A percentile compares a stretch with the other conserved stretches of the same genome.
Conservation (phyloP, 148 eudicot genomes). For the Chenopodium album region DNA sequence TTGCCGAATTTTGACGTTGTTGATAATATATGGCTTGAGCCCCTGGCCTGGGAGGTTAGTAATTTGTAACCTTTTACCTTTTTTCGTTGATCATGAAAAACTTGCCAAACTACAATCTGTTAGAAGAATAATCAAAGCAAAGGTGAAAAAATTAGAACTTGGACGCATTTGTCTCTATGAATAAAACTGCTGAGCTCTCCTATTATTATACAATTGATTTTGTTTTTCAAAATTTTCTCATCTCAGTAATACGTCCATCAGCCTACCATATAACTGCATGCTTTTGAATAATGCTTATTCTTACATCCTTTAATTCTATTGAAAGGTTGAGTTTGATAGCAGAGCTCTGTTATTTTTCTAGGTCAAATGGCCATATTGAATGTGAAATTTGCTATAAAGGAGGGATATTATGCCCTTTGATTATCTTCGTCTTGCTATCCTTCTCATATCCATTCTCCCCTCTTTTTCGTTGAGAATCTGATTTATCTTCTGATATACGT, state of each 20-base stretch:
- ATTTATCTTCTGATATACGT: not conserved
- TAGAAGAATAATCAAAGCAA: not conserved
- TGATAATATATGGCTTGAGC: slow-evolving; percentile 93
- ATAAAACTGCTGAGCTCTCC: not conserved
- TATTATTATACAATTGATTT: not conserved
- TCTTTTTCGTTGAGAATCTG: not conserved
- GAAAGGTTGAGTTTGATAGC: not conserved
- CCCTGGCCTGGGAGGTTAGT: slow-evolving; percentile 87
- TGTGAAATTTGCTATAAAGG: not conserved
- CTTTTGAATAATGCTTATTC: not conserved
- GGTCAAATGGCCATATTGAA: not conserved
- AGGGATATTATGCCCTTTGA: not conserved
- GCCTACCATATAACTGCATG: not conserved
- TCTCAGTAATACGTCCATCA: not conserved
- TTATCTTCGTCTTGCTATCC: not conserved
- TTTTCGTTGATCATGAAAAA: not conserved
- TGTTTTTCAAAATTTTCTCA: not conserved
- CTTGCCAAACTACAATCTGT: slow-evolving; percentile 13
- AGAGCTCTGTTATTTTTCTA: not conserved
- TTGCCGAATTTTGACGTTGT: slow-evolving; percentile 88
- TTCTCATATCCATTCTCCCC: not conserved
- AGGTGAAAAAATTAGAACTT: not conserved
- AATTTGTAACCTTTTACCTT: not conserved
- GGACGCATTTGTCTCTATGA: not conserved
- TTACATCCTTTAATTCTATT: not conserved